phyloP scores from a whole-genome alignment of 768 basidiomycete genomes.

The Hebeloma cylindrosporum region DNA sequence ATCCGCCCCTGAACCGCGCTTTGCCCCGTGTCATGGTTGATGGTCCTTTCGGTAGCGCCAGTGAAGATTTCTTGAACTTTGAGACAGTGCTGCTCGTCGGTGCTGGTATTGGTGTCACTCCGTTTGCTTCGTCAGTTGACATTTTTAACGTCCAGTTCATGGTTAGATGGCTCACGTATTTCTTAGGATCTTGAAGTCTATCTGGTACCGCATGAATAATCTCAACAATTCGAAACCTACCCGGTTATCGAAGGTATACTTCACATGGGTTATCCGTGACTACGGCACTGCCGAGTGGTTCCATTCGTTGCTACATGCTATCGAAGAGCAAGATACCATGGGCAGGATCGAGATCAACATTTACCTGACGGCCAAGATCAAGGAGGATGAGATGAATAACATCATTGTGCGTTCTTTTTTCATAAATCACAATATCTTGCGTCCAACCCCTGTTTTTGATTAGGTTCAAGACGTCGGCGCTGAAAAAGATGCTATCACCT shows the following conservation, averaged over 20 bases:
- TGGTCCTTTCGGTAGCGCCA: constrained; percentile 91
- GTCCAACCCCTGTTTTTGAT: constrained; percentile 2
- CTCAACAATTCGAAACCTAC: constrained; percentile 73
- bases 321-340: constrained; percentile 88
- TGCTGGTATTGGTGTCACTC: constrained; percentile 95
- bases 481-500: constrained; percentile 89
- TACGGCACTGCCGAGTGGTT: constrained; percentile 92
- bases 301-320: constrained; percentile 88
- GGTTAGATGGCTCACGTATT: background rate
- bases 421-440: background rate
- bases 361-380: constrained; percentile 87
- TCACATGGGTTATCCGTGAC: constrained; percentile 95
- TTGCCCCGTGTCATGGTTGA: constrained; percentile 95
- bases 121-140: constrained; percentile 82
- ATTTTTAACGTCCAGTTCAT: background rate
- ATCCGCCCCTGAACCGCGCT: constrained; percentile 64
- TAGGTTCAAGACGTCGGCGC: constrained; percentile 89
- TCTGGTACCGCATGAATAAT: constrained; percentile 97
- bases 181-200: constrained; percentile 78
- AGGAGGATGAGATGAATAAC: constrained; percentile 92
- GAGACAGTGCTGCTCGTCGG: constrained; percentile 89
- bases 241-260: constrained; percentile 88
- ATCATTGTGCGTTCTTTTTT: constrained; percentile 62
- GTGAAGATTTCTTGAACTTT: constrained; percentile 88
- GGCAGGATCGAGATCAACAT: constrained; percentile 92